Conservation (phyloP, 176 grass and related monocot genomes). For the Zizania latifolia region DNA sequence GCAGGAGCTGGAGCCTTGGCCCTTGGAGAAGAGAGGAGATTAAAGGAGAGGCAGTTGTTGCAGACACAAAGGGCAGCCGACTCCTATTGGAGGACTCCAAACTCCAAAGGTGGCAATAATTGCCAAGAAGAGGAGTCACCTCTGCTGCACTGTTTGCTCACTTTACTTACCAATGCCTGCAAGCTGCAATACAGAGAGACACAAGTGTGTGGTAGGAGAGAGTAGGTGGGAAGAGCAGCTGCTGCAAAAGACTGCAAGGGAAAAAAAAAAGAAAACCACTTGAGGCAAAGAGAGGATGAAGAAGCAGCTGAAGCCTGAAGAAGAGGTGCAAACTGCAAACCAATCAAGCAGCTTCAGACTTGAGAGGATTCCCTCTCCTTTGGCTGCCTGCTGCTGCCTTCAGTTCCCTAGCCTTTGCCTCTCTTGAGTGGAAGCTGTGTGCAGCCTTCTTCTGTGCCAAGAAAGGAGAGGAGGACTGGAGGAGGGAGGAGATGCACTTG, state of each 20-base stretch:
- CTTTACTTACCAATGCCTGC: constrained; percentile 26
- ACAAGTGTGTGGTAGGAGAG: constrained; percentile 3
- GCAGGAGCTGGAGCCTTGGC: too few species aligned
- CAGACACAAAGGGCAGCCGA: constrained; percentile 45
- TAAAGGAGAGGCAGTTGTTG: constrained; percentile 26
- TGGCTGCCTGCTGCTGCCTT: not conserved
- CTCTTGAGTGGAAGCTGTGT: constrained; percentile 1
- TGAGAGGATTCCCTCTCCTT: not conserved
- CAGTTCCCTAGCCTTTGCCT: constrained; percentile 12
- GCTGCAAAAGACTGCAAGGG: not conserved
- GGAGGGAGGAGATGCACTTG: not conserved
- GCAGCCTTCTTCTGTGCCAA: constrained; percentile 23
- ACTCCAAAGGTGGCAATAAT: constrained; percentile 60
- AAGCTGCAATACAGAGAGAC: not conserved
- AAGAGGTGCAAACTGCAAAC: not conserved
- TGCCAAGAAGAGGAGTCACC: constrained; percentile 27
- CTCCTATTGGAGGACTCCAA: constrained; percentile 54
- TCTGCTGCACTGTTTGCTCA: constrained; percentile 16
- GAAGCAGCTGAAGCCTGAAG: not conserved
- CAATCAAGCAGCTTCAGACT: not conserved
- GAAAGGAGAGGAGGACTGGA: not conserved
- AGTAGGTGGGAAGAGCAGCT: constrained; percentile 5
- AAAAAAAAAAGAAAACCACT: not conserved
- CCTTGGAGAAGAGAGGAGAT: not conserved
- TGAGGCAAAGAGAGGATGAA: not conserved